A percentile compares a stretch with the other conserved stretches of the same genome.
Evolutionary conservation across 1,284 basidiomycete genomes (phyloP).

Genomic region (Takashimella tepidaria): DNA sequence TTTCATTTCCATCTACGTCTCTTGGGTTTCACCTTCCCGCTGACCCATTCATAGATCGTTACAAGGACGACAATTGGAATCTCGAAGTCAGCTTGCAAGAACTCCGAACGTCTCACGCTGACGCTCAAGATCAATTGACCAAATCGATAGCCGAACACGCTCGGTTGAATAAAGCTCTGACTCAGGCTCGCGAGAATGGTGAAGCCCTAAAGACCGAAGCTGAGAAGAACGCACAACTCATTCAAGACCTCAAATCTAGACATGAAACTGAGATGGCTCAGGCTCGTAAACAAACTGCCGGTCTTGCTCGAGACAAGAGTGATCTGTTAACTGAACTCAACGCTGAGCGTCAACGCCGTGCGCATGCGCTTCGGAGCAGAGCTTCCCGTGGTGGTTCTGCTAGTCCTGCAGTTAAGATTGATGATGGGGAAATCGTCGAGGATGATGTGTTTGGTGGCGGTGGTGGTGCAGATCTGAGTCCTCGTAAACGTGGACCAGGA

Average conservation of each 20-base stretch:
- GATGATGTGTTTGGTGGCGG: slow-evolving; percentile 59
- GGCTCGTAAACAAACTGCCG: slow-evolving; percentile 78
- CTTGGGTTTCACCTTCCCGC: too few species aligned
- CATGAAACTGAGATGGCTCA: slow-evolving; percentile 89
- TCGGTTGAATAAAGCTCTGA: slow-evolving; percentile 69
- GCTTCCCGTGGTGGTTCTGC: slow-evolving; percentile 41
- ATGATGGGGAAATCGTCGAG: slow-evolving; percentile 54
- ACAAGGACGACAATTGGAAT: slow-evolving; percentile 98
- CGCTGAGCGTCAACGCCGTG: slow-evolving; percentile 54
- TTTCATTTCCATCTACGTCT: too few species aligned
- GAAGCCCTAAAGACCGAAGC: slow-evolving; percentile 83
- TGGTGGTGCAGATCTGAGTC: slow-evolving; percentile 55
- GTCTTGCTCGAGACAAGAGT: slow-evolving; percentile 82
- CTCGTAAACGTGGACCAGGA: slow-evolving; percentile 57
- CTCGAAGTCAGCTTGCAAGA: slow-evolving; percentile 91
- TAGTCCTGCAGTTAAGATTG: slow-evolving; percentile 49
- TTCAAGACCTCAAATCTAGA: slow-evolving; percentile 75
- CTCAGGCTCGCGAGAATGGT: slow-evolving; percentile 65
- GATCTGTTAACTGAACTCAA: slow-evolving; percentile 80
- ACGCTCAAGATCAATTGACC: slow-evolving; percentile 61
- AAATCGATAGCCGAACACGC: slow-evolving; percentile 79
- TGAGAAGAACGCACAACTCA: slow-evolving; percentile 63
- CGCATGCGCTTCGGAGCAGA: slow-evolving; percentile 30
- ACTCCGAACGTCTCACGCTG: slow-evolving; percentile 64
- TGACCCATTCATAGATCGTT: slow-evolving; percentile 55